Evolutionary conservation across 2,329 filamentous ascomycete species (phyloP), one percentile per base, ranked within the genome.

Genomic region (Trichoderma atrobrunneum): DNA sequence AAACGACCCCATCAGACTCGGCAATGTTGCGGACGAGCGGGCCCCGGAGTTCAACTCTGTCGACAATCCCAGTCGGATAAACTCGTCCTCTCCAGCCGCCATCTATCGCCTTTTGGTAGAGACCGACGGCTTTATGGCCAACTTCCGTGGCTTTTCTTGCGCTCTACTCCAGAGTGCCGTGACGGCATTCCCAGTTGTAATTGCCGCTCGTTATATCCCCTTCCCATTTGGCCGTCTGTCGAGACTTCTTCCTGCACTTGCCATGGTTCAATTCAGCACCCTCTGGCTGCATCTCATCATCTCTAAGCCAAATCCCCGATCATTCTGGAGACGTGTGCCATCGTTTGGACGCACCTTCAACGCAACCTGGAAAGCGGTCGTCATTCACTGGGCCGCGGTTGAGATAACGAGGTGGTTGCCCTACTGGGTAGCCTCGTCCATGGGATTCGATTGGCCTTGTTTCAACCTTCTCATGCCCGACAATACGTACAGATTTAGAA

Each of bases 251-350:
- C 84, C 88, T 28, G 85, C 88, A 65, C 80, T 95, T 24, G 80
- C 87, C n/a, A 84, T 93, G 30, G 88, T 91, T 43, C 92, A 92
- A 78, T 81, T 96, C 72, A 88, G 89, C 79, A 88, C 95, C 75
- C 87, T 89, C 68, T 97, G 94, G 94, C 92, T 94, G 3, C 94
- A 97, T 80, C 90, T 93, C 77, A 89, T 97, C 79, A 94, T 98
- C 79, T 90, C 93, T 3, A 85, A 89, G 71, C 89, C 90, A 7
- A 90, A 87, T 71, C 78, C 84, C 61, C 87, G 88, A 79, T 84
- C 83, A 76, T 94, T 91, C 85, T 92, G 87, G 82, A 84, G 86
- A 77, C 92, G 93, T 71, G 86, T 97, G 62, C 91, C 92, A 18
- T 82, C 89, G 59, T 88, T 90, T 80, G 85, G 86, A 76, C 86